Base-by-base conservation (phyloP, 2,329 filamentous ascomycete genomes). In the Penicillium crustosum region DNA sequence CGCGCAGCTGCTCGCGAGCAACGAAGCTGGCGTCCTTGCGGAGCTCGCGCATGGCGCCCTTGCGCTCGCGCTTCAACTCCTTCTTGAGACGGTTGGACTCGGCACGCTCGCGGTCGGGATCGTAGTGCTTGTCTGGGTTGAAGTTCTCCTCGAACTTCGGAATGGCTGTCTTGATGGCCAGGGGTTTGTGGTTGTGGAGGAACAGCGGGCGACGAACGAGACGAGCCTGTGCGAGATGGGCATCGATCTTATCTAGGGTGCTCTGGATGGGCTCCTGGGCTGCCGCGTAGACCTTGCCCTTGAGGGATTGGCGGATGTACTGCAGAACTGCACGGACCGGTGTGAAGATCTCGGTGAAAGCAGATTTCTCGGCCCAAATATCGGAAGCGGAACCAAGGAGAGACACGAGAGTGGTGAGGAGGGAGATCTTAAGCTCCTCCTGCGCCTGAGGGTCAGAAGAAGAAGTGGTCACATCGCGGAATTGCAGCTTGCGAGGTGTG, bases 81-180 rank as follows among this genome's bases (percentile, higher is more conserved):
- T 88, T 88, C 78, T 87, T 88, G 70, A 99, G 83, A 76, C 93
- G 94, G 71, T 87, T 87, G 61, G 89, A 78, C 71, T 97, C 92
- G 23, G 90, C 88, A 35, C 94, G 90, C 76, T 96, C 92, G 66
- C 88, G 88, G 77, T 99, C 90, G 0, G 92, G 92, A 72, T 99
- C 95, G 84, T 99, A 97, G 83, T 97, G 94, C 79, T 92, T 93
- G 79, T 90, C 86, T 3, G 94, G 94, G 75, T 96, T 94, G 83
- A 92, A 99, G 57, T 85, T 83, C 73, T 97, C 93, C 78, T 97
- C 94, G 78, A 97, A 99, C 76, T 96, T 96, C 76, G 94, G 94
- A 47, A 97, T 86, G 58, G 85, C 88, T 8, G 86, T 87, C 75
- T 93, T 93, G 80, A 97, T 96, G 23, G 94, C 88, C 3, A 96